Evolutionary conservation across 768 basidiomycete genomes (phyloP).

Genomic region (Scleroderma citrinum): DNA sequence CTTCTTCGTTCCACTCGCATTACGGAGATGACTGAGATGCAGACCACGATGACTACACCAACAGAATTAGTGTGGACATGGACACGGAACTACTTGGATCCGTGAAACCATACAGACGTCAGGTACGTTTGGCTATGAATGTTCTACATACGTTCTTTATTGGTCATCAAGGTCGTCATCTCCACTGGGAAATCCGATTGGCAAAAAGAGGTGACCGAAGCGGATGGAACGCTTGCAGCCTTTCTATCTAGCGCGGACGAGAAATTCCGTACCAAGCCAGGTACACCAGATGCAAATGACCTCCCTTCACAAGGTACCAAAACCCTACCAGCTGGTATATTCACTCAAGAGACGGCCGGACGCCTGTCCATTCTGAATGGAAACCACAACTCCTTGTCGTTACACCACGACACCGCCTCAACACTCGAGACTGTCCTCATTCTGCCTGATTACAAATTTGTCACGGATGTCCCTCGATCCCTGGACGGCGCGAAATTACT

Average conservation of each 20-base stretch:
- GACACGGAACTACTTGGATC: conserved; percentile 80
- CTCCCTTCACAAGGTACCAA: conserved; percentile 4
- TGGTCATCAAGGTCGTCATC: conserved; percentile 59
- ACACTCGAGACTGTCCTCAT: conserved; percentile 72
- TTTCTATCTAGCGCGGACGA: conserved; percentile 33
- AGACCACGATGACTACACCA: conserved; percentile 74
- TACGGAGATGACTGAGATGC: conserved; percentile 10
- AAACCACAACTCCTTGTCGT: conserved; percentile 53
- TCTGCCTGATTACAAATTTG: conserved; percentile 87
- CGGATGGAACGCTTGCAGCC: conserved; percentile 64
- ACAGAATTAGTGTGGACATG: conserved; percentile 71
- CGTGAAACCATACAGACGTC: conserved; percentile 77
- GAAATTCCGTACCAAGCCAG: not conserved
- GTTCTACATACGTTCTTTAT: not conserved
- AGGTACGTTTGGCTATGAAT: conserved; percentile 38
- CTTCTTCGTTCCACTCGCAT: conserved; percentile 25
- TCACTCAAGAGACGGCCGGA: conserved; percentile 47
- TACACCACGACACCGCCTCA: conserved; percentile 47
- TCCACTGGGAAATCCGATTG: conserved; percentile 90
- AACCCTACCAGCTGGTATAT: conserved; percentile 42
- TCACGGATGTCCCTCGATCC: conserved; percentile 64
- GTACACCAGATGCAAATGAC: not conserved
- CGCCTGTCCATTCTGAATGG: conserved; percentile 77
- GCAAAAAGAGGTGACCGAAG: conserved; percentile 73
- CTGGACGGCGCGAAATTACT: conserved; percentile 61